Base-by-base conservation (phyloP, 2,329 filamentous ascomycete genomes). In the Lasiodiplodia citricola region DNA sequence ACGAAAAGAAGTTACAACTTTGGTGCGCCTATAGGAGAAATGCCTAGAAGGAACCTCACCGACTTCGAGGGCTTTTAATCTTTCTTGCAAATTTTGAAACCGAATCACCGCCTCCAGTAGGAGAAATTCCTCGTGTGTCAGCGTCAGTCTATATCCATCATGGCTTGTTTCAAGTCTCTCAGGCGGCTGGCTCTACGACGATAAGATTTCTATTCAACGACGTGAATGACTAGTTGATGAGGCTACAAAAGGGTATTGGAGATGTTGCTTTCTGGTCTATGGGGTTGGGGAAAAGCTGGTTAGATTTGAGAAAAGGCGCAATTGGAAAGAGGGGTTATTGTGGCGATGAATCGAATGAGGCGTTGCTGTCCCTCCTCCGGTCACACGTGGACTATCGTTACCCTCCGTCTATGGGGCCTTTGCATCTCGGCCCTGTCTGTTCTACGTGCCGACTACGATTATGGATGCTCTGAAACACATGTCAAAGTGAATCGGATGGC, bases 1-100 rank as follows among this genome's bases (percentile, higher is more conserved):
- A 67, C 63, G 21, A 78, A 75, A 54, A 75, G 76, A 0, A 75
- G 71, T 16, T 72, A 77, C 70, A 80, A 80, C 64, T 74, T 80
- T 50, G 78, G 78, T 2, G 75, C 74, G 2, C 78, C 78, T 1
- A 67, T 80, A 21, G 78, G 78, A 21, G 37, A 54, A 37, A 68
- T 68, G 67, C 67, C 67, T 18, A 68, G 52, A 41, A 64, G 67
- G 25, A 57, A 68, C 51, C 16, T 23, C 8, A 38, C 67, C 2
- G 67, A 68, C 44, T 68, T 68, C 23, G 67, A 68, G 35, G 51
- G 31, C 47, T 68, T 64, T 54, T 68, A 51, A 64, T 51, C 31
- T n/a, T 57, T 41, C 23, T 31, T 47, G 56, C n/a, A 28, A 31
- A 16, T 52, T 25, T 23, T 31, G 60, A 52, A 38, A 51, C 47